A percentile compares a stretch with the other conserved stretches of the same genome.
Conservation (phyloP, 306 rosid genomes). For the Abrus pulchellus region DNA sequence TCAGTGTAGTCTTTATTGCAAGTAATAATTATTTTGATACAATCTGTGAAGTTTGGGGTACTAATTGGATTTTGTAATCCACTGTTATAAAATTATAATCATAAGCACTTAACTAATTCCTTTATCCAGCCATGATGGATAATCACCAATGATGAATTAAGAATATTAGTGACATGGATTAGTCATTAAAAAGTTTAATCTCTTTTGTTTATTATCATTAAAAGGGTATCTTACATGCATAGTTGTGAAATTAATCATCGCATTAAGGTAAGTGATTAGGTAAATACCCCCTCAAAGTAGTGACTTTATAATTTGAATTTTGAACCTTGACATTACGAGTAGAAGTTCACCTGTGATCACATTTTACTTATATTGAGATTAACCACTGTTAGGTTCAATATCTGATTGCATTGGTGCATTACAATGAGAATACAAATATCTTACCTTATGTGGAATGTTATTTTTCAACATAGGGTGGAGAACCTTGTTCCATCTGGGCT, state of each 20-base stretch:
- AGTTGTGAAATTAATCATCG: background rate
- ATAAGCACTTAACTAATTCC: slow-evolving; percentile 11
- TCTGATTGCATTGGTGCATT: slow-evolving; percentile 30
- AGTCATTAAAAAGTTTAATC: background rate
- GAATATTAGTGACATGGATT: background rate
- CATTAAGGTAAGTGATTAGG: background rate
- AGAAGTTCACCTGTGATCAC: no score
- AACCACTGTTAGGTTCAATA: background rate
- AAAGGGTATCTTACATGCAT: background rate
- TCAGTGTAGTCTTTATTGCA: slow-evolving; percentile 18
- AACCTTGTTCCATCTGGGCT: slow-evolving; percentile 85
- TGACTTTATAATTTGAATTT: no score
- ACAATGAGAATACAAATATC: background rate
- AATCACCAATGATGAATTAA: slow-evolving; percentile 33
- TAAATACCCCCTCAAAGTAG: background rate
- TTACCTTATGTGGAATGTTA: slow-evolving; percentile 29
- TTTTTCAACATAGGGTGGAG: slow-evolving; percentile 68
- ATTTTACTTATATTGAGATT: background rate
- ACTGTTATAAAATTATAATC: slow-evolving; percentile 8
- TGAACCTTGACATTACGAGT: no score
- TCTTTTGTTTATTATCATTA: background rate
- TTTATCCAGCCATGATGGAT: slow-evolving; percentile 33
- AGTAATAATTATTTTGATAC: slow-evolving; percentile 24
- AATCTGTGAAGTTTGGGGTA: slow-evolving; percentile 12
- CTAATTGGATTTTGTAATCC: slow-evolving; percentile 28